These are phyloP conservation scores for Trichoderma afroharzianum DNA, from an alignment of 2,329 filamentous ascomycete genomes.

Conservation along the genomic window DNA sequence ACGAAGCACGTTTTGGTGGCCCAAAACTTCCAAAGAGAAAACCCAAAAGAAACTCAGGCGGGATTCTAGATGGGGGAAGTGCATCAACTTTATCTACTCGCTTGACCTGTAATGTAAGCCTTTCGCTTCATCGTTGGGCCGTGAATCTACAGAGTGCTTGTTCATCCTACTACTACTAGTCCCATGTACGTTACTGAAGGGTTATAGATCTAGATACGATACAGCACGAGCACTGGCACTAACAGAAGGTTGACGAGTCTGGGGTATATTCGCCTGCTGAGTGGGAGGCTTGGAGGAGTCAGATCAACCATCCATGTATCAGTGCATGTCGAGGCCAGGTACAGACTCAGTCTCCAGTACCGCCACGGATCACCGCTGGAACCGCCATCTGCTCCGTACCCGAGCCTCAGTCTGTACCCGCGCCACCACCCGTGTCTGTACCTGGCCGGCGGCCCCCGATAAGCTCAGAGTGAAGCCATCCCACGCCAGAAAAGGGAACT, in stretches of 20 bases:
- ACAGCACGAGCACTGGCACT: not conserved
- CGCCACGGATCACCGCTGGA: not conserved
- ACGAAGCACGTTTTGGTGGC: not conserved
- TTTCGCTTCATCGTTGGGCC: not conserved
- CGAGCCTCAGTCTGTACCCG: not conserved
- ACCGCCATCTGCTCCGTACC: not conserved
- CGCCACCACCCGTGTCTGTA: not conserved
- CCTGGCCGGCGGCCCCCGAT: not conserved
- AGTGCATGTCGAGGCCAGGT: not conserved
- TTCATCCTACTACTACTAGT: not conserved
- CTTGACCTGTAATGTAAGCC: not conserved
- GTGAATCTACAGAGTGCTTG: not conserved
- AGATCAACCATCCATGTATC: not conserved
- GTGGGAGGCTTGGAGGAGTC: not conserved
- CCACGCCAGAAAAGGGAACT: not conserved
- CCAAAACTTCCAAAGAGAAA: not conserved
- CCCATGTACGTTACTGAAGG: not conserved
- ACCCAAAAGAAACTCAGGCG: not conserved
- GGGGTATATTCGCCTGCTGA: not conserved
- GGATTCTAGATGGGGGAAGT: not conserved
- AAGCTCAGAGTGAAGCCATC: not conserved
- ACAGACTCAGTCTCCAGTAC: not conserved
- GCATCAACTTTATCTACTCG: slow-evolving; percentile 9
- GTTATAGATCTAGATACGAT: not conserved
- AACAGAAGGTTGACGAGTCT: not conserved